Evolutionary conservation across 2,329 filamentous ascomycete genomes (phyloP), one percentile per base, ranked within the genome.

Genomic region (Aspergillus sp.): DNA sequence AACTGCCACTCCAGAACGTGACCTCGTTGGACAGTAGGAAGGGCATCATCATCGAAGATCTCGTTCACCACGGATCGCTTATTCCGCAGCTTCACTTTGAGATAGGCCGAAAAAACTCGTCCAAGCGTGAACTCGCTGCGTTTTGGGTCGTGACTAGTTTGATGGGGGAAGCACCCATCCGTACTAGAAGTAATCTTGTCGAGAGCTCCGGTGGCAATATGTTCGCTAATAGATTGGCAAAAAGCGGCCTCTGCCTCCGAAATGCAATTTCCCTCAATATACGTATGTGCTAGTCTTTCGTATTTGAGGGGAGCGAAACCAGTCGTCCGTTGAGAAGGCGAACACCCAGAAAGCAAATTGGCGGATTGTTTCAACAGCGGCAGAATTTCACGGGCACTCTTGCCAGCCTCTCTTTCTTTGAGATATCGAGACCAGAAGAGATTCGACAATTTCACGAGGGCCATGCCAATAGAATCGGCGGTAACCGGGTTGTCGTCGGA

Each of bases 361-460:
- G 77, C 73, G 21, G 78, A 79, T 39, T 75, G 71, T 47, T 75
- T 74, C 52, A 80, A 63, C 35, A 75, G 60, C 5, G 70, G 68
- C 6, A 77, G 47, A n/a, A 78, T 72, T 41, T 75, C 70, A 6
- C 65, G 65, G 54, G 69, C 64, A 2, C 66, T 61, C 57, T 70
- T 70, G 1, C 71, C 70, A 37, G 66, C 57, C 57, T 77, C 73
- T 50, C 75, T 77, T 47, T 75, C 72, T 55, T 77, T 74, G 21
- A 78, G 65, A 55, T 79, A 81, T 9, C 76, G 73, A 46, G 75
- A 75, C 79, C 79, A 81, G 59, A 76, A 79, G 4, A 77, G 60
- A 57, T 80, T 79, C 0, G 79, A 81, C 43, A 81, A 55, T 27
- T 74, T 76, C 15, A 77, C 70, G 54, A 76, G 64, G 11, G 66